Evolutionary conservation across 805 yeast species (phyloP).

Genomic region (Isabelozyma rhagii): DNA sequence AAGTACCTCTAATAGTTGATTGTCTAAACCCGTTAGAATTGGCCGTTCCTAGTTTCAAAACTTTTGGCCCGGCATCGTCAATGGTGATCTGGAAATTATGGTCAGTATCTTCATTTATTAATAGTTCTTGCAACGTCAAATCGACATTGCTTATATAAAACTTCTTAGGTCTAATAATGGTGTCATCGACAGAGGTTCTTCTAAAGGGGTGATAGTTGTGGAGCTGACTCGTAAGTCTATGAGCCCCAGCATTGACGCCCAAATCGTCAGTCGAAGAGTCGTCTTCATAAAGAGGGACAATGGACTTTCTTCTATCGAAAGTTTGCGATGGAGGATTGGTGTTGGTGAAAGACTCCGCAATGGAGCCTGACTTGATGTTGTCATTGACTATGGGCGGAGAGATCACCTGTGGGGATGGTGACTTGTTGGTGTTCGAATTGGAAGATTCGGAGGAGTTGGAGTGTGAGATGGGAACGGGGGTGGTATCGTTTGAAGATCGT

Average conservation of each 20-base stretch:
- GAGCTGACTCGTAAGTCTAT: conserved; percentile 1
- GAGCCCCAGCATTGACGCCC: conserved; percentile 4
- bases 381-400: not conserved
- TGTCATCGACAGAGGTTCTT: conserved; percentile 31
- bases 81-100: conserved; percentile 62
- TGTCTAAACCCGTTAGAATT: conserved; percentile 79
- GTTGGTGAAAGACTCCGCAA: not conserved
- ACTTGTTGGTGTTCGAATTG: not conserved
- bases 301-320: conserved; percentile 18
- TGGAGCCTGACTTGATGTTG: not conserved
- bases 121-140: conserved; percentile 62
- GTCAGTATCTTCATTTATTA: conserved; percentile 82
- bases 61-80: conserved; percentile 31
- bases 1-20: conserved; percentile 79
- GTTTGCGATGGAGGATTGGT: not conserved
- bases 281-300: conserved; percentile 24
- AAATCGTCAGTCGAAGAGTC: conserved; percentile 6
- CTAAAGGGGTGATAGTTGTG: conserved; percentile 13
- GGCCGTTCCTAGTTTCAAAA: conserved; percentile 50
- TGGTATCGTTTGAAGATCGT: not conserved
- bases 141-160: conserved; percentile 77
- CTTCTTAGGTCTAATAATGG: conserved; percentile 33
- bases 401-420: not conserved
- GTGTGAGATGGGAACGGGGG: not conserved
- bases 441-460: not conserved